Conservation (phyloP, 2,329 filamentous ascomycete species). For the Penicillium sp. region DNA sequence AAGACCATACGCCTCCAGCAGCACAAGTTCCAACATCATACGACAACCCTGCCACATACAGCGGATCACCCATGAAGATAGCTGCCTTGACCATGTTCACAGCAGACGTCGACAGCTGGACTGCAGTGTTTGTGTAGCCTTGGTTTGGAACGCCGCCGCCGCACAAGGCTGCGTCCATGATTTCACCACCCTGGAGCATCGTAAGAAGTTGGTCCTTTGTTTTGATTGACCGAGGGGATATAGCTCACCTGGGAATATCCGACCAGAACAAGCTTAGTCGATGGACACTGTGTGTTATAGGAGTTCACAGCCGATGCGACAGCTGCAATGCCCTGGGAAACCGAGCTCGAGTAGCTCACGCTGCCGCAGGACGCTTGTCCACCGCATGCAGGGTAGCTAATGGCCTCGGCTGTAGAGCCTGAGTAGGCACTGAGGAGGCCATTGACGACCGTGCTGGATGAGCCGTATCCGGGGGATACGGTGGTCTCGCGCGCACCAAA, state of each 20-base stretch:
- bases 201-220: background rate
- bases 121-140: conserved; percentile 49
- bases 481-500: conserved; percentile 56
- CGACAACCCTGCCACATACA: conserved; percentile 55
- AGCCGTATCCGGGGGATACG: conserved; percentile 53
- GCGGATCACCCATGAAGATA: conserved; percentile 66
- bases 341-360: conserved; percentile 61
- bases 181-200: conserved; percentile 56
- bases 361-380: conserved; percentile 59
- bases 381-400: conserved; percentile 63
- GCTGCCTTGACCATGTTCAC: conserved; percentile 60
- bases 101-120: conserved; percentile 48
- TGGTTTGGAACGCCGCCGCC: conserved; percentile 54
- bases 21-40: conserved; percentile 63
- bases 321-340: conserved; percentile 57
- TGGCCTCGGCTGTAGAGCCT: conserved; percentile 56
- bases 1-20: conserved; percentile 56
- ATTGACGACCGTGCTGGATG: conserved; percentile 51
- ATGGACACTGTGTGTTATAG: conserved; percentile 58
- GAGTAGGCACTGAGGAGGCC: conserved; percentile 50
- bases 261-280: conserved; percentile 59
- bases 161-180: conserved; percentile 63
- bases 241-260: conserved; percentile 60
- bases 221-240: background rate
- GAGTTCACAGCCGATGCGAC: conserved; percentile 60